phyloP scores from a whole-genome alignment of 345 rosid genomes.

The Syzygium jambos region DNA sequence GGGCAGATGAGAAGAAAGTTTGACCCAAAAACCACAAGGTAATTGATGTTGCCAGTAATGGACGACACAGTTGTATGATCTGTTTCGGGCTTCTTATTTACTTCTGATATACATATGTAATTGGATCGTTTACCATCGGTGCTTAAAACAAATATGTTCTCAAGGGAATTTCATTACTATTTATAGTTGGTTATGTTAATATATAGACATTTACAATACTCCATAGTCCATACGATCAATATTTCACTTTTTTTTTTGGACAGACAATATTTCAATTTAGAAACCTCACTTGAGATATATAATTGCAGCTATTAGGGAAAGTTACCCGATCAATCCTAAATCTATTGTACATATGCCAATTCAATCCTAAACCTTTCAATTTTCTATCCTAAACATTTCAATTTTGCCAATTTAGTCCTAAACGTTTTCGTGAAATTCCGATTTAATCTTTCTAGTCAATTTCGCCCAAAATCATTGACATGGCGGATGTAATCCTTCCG shows the following conservation, averaged over 20 bases:
- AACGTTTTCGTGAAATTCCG: fast-evolving
- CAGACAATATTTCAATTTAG: neutral
- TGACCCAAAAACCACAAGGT: conserved; percentile 5
- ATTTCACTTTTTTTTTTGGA: neutral
- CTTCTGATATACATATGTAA: neutral
- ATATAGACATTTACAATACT: neutral
- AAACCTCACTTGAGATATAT: neutral
- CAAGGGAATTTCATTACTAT: neutral
- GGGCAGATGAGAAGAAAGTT: conserved; percentile 6
- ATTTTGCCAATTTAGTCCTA: neutral
- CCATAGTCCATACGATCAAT: neutral
- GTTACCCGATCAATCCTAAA: neutral
- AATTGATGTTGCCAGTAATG: neutral
- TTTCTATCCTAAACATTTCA: neutral
- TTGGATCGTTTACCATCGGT: neutral
- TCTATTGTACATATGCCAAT: neutral
- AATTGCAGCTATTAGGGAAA: neutral
- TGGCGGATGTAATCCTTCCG: neutral
- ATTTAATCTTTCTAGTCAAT: neutral
- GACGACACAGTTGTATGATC: neutral
- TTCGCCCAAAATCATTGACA: neutral
- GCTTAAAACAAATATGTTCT: neutral
- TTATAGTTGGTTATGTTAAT: neutral
- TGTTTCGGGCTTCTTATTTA: neutral
- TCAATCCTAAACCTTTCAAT: neutral